Evolutionary conservation across 2,329 filamentous ascomycete species (phyloP), one percentile per base, ranked within the genome.

Genomic region (Penicillium sumatraense): DNA sequence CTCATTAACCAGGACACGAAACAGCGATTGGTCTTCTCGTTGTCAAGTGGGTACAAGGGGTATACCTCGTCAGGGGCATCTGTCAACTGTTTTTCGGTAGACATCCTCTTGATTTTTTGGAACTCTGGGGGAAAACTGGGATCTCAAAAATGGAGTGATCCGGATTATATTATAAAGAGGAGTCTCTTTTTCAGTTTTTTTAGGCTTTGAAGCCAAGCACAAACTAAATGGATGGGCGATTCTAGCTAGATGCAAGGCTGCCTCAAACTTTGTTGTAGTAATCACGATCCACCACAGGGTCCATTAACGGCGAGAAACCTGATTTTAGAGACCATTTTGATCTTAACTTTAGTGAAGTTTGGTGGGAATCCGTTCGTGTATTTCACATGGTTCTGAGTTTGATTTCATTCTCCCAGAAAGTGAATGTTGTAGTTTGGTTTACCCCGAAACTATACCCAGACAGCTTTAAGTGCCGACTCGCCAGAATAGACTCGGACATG

Each of bases 1-100:
- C 16, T 16, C 52, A 54, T 49, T 5, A 31, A 14, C 31, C 52
- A 45, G 21, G 29, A 31, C 14, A 54, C 45, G 48, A 31, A 54
- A 33, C n/a, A 23, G 16, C 36, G 51, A 16, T 56, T 36, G 4
- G 31, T 14, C 31, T 53, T 53, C 13, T 21, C 14, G 23, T 35
- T 23, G 26, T 51, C 53, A 16, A 50, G n/a, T 3, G 24, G 14
- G 33, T 53, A 24, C 16, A 53, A 18, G 20, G 41, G 46, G 41
- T 53, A 58, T 44, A 47, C 46, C 29, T 44, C 45, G 8, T 9
- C 33, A 36, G 33, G 16, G 16, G 18, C 2, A 36, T n/a, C 33
- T 36, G 33, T 8, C 33, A 36, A n/a, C 13, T 36, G 33, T 36
- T n/a, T 16, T 36, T 42, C 20, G 13, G 38, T 23, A 8, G 38